phyloP scores from a whole-genome alignment of 345 rosid genomes.

The Raphanus sativus region DNA sequence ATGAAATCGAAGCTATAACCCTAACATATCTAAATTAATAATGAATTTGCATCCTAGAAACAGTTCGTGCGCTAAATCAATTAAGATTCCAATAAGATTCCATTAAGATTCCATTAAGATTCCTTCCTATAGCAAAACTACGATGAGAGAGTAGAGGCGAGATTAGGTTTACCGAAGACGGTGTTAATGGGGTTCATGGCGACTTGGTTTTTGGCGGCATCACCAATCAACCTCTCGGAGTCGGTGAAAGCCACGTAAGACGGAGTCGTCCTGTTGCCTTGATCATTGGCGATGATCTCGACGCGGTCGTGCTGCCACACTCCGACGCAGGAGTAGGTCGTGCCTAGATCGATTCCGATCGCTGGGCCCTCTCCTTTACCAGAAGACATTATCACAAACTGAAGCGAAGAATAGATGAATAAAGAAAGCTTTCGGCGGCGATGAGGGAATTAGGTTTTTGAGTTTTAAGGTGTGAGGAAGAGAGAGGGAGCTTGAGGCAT shows the following conservation, averaged over 20 bases:
- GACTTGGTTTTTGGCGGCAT: not conserved
- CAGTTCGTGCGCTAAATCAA: too few relatives aligned
- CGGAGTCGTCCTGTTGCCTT: not conserved
- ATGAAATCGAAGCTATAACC: too few relatives aligned
- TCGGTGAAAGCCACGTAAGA: not conserved
- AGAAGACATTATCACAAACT: not conserved
- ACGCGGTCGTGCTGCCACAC: not conserved
- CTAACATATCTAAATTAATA: too few relatives aligned
- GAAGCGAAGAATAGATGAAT: too few relatives aligned
- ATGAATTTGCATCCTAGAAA: too few relatives aligned
- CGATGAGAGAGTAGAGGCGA: not conserved
- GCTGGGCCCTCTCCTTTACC: not conserved
- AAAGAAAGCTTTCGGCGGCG: not conserved
- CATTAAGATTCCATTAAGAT: not conserved
- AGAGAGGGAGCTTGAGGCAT: not conserved
- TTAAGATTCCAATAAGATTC: too few relatives aligned
- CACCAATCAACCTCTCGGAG: not conserved
- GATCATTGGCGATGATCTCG: not conserved
- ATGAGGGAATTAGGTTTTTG: not conserved
- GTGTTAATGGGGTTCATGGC: not conserved
- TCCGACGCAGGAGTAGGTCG: not conserved
- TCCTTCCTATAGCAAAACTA: not conserved
- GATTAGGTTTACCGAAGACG: not conserved
- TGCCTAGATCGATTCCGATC: not conserved
- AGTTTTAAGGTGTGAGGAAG: not conserved